Evolutionary conservation across 2,329 filamentous ascomycete species (phyloP), one percentile per base, ranked within the genome.

Genomic region (Colletotrichum australisinense): DNA sequence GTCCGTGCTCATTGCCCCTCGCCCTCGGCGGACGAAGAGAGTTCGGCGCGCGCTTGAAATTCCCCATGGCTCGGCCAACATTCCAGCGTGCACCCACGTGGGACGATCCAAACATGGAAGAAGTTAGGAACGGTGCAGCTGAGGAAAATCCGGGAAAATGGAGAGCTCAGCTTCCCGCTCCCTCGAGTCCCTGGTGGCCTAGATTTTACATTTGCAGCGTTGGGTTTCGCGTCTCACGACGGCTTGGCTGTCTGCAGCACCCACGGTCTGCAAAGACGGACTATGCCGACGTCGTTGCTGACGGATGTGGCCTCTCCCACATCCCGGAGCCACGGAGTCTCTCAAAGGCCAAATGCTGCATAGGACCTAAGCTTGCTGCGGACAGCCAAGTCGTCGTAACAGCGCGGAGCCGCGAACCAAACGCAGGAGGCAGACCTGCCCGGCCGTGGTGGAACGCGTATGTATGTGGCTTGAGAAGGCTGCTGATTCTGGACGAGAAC

Each of bases 71-170:
- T 16, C 22, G 32, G 32, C 52, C 11, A 16, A 9, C 63, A 65
- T 65, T 56, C 63, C 63, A 42, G 49, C 62, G 22, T 12, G 22
- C 52, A 12, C 52, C 14, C 63, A 46, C 52, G 52, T 65, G 63
- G 52, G 16, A 49, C 16, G 12, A 49, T 49, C 28, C 46, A 7
- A 55, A 19, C 60, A 65, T 52, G n/a, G 22, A 16, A 26, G 30
- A 52, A 28, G 11, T 16, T 12, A 22, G 9, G 42, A 16, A 30
- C 46, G 14, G 32, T 22, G n/a, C 7, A 53, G 12, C 46, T 26
- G 28, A 49, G 19, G 42, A 22, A 22, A 22, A 22, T 49, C 19
- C 19, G 42, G 42, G 42, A 49, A 19, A 49, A 49, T 9, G 42
- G 42, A 19, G 6, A 49, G n/a, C 42, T 49, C 42, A 49, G 28